phyloP scores from a whole-genome alignment of 176 grass and related monocot genomes.

The Oryza officinalis region DNA sequence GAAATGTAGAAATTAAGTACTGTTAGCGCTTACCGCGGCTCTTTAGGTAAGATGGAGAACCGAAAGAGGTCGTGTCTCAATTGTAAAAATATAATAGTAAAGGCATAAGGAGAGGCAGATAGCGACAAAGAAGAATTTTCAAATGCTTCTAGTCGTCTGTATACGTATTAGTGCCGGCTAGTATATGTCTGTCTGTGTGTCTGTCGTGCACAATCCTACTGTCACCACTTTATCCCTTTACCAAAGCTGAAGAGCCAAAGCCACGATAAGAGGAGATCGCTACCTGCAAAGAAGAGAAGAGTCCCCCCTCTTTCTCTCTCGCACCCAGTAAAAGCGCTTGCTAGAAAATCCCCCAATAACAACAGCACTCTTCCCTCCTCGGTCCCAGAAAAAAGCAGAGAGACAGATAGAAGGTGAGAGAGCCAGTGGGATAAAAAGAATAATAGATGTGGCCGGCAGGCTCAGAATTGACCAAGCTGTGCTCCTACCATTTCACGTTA shows the following conservation, averaged over 20 bases:
- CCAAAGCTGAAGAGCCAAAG: slow-evolving; percentile 32
- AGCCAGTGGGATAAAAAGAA: not conserved
- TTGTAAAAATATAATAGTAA: not conserved
- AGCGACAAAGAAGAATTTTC: not conserved
- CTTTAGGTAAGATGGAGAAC: not conserved
- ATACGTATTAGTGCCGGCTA: not conserved
- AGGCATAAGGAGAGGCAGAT: not conserved
- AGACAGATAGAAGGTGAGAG: no score
- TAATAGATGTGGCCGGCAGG: not conserved
- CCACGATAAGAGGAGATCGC: slow-evolving; percentile 26
- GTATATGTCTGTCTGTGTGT: not conserved
- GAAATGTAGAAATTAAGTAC: no score
- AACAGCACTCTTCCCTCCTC: not conserved
- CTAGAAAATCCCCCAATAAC: not conserved
- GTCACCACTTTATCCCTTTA: slow-evolving; percentile 38
- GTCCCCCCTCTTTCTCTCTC: not conserved
- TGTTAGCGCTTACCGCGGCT: no score
- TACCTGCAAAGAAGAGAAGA: not conserved
- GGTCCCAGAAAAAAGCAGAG: slow-evolving; percentile 15
- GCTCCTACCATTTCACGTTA: no score
- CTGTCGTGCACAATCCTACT: slow-evolving; percentile 24
- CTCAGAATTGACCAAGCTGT: not conserved
- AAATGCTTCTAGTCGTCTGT: slow-evolving; percentile 29
- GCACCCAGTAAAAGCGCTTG: not conserved
- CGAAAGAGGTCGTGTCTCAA: no score